Evolutionary conservation across 768 basidiomycete genomes (phyloP).

Genomic region (Calocybe gangraenosa): DNA sequence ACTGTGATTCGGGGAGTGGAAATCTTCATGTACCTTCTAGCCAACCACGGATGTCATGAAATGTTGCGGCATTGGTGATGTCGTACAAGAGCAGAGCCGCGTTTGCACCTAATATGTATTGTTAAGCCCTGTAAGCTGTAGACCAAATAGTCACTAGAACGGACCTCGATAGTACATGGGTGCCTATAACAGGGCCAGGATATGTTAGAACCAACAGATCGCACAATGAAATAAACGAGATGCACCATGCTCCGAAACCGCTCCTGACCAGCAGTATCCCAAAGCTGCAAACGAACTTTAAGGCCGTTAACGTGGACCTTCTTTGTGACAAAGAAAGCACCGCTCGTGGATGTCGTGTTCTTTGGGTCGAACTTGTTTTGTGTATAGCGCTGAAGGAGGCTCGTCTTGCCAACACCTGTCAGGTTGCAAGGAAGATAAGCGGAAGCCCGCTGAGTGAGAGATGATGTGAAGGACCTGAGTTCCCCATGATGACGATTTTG

Average conservation of each 20-base stretch:
- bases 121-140: conserved; percentile 9
- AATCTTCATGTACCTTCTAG: conserved; percentile 80
- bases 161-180: conserved; percentile 90
- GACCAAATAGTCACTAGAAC: conserved; percentile 13
- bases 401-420: conserved; percentile 88
- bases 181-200: conserved; percentile 58
- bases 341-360: conserved; percentile 87
- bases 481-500: conserved; percentile 96
- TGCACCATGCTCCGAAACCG: conserved; percentile 86
- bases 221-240: conserved; percentile 17
- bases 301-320: conserved; percentile 82
- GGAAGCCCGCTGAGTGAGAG: conserved; percentile 9
- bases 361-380: conserved; percentile 87
- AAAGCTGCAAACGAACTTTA: conserved; percentile 82
- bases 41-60: conserved; percentile 92
- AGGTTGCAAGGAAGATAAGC: conserved; percentile 5
- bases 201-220: conserved; percentile 9
- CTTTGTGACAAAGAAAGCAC: conserved; percentile 92
- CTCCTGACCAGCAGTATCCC: conserved; percentile 96
- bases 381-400: conserved; percentile 85
- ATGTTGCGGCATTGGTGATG: conserved; percentile 84
- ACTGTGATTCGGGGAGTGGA: conserved; percentile 16
- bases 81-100: conserved; percentile 94
- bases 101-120: conserved; percentile 61
- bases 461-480: conserved; percentile 40